Base-by-base conservation (phyloP, 164 flowering plant species). In the Protea cynaroides region DNA sequence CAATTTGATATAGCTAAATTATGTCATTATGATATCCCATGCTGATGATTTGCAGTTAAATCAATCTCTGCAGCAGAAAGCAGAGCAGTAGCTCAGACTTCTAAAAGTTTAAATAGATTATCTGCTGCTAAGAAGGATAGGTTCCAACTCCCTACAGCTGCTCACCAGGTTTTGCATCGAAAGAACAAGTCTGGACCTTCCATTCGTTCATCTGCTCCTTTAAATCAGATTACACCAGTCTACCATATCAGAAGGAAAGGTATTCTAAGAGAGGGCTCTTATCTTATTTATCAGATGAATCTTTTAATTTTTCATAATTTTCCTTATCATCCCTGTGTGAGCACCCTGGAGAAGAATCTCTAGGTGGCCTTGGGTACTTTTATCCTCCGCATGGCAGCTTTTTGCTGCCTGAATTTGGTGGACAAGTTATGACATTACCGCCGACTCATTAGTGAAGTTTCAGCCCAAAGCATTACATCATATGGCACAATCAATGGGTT, bases 181-280 rank as follows among this genome's bases (percentile, higher is more conserved):
- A 40, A 40, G 46, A 40, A 24, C 25, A 40, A 40, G 8, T 8
- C 46, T 40, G 13, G 14, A 40, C 13, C 46, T 40, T 40, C 9
- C 46, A 40, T 40, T 40, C 8, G 46, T 40, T 10, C 46, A 40
- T 40, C 46, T 40, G 14, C 46, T 12, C 14, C 46, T 40, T 8
- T 8, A 10, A 10, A 40, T 40, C 46, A 40, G 4, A 49, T 61
- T 50, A 54, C n/a, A 46, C 69, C 37, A 15, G 61, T 44, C 64
- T 51, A 22, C 21, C 65, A 53, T 49, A 37, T 59, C 67, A 63
- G 51, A 66, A 43, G 71, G 67, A 19, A 58, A 72, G 75, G 75
- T 68, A 72, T 55, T 13, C 34, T 19, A 29, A 29, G 25, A 19
- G 25, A 34, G 61, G 25, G 6, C 23, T 25, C 8, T 40, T n/a